Percentiles rank a stretch among this genome's conserved stretches.
phyloP scores from a whole-genome alignment of 2,329 filamentous ascomycete species.

The Pestalotiopsis fici region DNA sequence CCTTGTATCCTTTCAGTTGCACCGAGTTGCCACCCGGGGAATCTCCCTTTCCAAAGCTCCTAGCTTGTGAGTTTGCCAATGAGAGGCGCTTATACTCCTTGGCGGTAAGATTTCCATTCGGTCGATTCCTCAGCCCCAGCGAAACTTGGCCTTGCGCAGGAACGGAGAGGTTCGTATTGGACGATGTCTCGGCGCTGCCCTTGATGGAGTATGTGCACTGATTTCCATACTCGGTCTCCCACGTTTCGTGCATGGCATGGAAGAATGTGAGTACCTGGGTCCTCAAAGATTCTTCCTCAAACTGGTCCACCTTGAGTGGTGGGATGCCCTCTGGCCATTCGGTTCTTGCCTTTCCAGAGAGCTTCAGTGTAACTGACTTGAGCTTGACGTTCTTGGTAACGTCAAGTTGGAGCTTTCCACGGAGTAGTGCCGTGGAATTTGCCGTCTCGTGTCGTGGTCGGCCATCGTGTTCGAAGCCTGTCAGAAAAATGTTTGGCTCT shows the following conservation, averaged over 20 bases:
- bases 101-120: slow-evolving; percentile 35
- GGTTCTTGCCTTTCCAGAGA: slow-evolving; percentile 82
- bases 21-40: slow-evolving; percentile 60
- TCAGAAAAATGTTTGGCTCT: slow-evolving; percentile 79
- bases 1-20: slow-evolving; percentile 75
- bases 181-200: slow-evolving; percentile 33
- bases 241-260: slow-evolving; percentile 68
- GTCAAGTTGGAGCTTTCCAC: slow-evolving; percentile 79
- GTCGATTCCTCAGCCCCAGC: slow-evolving; percentile 30
- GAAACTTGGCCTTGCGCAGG: slow-evolving; percentile 31
- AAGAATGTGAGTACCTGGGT: slow-evolving; percentile 93
- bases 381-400: slow-evolving; percentile 91
- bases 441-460: slow-evolving; percentile 54
- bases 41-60: slow-evolving; percentile 84
- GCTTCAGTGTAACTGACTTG: slow-evolving; percentile 85
- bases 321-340: slow-evolving; percentile 98
- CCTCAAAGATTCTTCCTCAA: slow-evolving; percentile 82
- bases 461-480: slow-evolving; percentile 75
- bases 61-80: slow-evolving; percentile 76
- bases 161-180: slow-evolving; percentile 33
- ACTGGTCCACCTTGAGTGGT: slow-evolving; percentile 79
- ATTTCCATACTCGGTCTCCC: slow-evolving; percentile 64
- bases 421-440: slow-evolving; percentile 75
- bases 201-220: slow-evolving; percentile 59
- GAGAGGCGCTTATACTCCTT: slow-evolving; percentile 70